Evolutionary conservation across 495 filamentous ascomycete genomes (phyloP).

Genomic region (Penicillium samsonianum): DNA sequence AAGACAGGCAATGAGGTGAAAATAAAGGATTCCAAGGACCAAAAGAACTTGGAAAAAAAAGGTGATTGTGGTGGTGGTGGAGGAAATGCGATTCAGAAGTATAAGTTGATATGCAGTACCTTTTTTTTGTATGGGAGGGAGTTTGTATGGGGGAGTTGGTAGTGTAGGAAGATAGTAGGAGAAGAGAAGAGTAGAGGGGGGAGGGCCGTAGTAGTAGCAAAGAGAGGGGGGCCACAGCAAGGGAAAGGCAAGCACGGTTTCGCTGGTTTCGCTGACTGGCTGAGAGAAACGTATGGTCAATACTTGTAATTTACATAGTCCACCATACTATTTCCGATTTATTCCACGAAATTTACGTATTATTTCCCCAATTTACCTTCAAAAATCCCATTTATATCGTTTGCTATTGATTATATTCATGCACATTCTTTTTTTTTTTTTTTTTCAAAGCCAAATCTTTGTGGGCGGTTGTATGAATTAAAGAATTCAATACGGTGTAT

Average conservation of each 20-base stretch:
- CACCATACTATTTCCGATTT: not conserved
- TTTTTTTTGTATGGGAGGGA: slow-evolving; percentile 57
- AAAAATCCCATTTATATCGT: not conserved
- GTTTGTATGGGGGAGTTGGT: slow-evolving; percentile 61
- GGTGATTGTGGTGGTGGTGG: slow-evolving; percentile 21
- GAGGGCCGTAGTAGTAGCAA: slow-evolving; percentile 61
- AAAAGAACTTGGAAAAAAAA: slow-evolving; percentile 28
- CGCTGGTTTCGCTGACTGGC: slow-evolving; percentile 22
- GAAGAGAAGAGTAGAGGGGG: slow-evolving; percentile 40
- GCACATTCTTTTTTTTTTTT: not conserved
- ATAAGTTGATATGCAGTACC: slow-evolving; percentile 45
- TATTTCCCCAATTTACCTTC: not conserved
- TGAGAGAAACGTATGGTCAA: slow-evolving; percentile 24
- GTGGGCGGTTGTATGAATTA: not conserved
- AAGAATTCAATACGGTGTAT: slow-evolving; percentile 1
- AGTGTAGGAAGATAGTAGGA: slow-evolving; percentile 55
- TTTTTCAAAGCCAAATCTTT: not conserved
- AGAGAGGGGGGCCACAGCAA: slow-evolving; percentile 29
- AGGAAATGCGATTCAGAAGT: slow-evolving; percentile 23
- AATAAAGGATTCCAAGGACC: slow-evolving; percentile 18
- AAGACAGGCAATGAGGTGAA: slow-evolving; percentile 16
- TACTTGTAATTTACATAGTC: not conserved
- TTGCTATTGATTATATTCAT: not conserved
- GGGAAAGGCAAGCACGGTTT: slow-evolving; percentile 8
- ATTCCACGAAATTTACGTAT: not conserved